Base-by-base conservation (phyloP, 2,329 filamentous ascomycete species). In the Colletotrichum destructivum region DNA sequence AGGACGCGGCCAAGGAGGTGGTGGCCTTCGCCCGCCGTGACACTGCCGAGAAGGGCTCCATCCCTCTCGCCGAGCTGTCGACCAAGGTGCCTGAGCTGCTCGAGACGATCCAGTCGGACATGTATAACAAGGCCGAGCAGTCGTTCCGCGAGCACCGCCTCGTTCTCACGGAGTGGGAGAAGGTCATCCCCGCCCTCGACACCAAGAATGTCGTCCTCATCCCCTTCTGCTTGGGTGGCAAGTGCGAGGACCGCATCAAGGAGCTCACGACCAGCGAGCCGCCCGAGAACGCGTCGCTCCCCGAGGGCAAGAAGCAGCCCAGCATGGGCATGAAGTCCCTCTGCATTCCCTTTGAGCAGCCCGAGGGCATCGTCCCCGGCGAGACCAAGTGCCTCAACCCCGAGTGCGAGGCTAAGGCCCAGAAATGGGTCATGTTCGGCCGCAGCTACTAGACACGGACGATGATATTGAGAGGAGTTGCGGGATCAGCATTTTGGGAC, bases 191-290 rank as follows among this genome's bases (percentile, higher is more conserved):
- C 9, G 91, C 94, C 0, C 90, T 99, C 51, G 96, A 99, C 82
- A 87, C 89, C 80, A 97, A 97, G 89, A 98, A 98, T 79, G 91
- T 98, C 54, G 92, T 97, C 54, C 86, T 98, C 72, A 97, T 98
- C 75, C 96, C 96, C 64, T 93, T 94, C 87, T 99, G 97, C 81
- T 86, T 95, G 73, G 93, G 90, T 46, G 84, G 85, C 75, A 91
- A 93, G 81, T 98, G 96, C 79, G 96, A 98, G 84, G 96, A 98
- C 78, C 90, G 94, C 82, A 94, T 98, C 86, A 98, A 98, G 89
- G 94, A 97, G 68, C 88, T 95, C 80, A 97, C 94, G 74, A 94
- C 93, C 54, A 92, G 93, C 75, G 90, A 87, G 76, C 82, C 86
- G 66, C 78, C 77, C 54, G 80, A 87, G 82, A 73, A 74, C 26